These are phyloP conservation scores for Suillus subalutaceus DNA, from an alignment of 768 basidiomycete genomes.

Conservation along the genomic window DNA sequence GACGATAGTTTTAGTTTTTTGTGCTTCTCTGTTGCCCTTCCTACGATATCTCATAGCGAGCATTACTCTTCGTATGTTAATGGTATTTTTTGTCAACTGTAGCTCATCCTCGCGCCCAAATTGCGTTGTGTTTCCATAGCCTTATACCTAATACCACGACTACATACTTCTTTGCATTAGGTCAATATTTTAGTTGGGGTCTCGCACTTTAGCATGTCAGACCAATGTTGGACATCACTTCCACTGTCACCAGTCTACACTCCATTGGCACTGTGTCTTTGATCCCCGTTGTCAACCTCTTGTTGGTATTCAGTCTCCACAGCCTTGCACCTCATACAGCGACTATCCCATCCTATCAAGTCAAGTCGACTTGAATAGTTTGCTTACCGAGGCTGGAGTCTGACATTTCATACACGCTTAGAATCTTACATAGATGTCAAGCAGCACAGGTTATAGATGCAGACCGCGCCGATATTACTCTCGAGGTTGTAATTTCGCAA, in stretches of 20 bases:
- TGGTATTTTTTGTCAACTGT: neutral
- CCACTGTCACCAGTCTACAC: no score
- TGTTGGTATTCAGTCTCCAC: neutral
- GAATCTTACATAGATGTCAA: neutral
- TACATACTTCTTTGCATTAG: neutral
- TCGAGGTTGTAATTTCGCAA: neutral
- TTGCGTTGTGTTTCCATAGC: neutral
- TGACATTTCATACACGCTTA: neutral
- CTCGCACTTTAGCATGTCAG: neutral
- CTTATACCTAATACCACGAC: slow-evolving; percentile 1
- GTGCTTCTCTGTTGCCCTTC: neutral
- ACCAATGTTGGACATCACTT: neutral
- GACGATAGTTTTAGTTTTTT: neutral
- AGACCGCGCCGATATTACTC: slow-evolving; percentile 18
- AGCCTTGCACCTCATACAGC: neutral
- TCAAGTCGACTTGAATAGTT: no score
- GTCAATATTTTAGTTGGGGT: neutral
- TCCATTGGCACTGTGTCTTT: neutral
- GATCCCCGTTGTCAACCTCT: neutral
- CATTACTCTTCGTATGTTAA: neutral
- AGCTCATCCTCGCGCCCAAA: neutral
- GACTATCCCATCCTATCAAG: neutral
- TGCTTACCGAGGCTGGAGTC: neutral
- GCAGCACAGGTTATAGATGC: slow-evolving; percentile 8
- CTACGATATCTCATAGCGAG: neutral